These are phyloP conservation scores for Zymoseptoria tritici DNA, from an alignment of 2,329 filamentous ascomycete species.

Conservation along the genomic window DNA sequence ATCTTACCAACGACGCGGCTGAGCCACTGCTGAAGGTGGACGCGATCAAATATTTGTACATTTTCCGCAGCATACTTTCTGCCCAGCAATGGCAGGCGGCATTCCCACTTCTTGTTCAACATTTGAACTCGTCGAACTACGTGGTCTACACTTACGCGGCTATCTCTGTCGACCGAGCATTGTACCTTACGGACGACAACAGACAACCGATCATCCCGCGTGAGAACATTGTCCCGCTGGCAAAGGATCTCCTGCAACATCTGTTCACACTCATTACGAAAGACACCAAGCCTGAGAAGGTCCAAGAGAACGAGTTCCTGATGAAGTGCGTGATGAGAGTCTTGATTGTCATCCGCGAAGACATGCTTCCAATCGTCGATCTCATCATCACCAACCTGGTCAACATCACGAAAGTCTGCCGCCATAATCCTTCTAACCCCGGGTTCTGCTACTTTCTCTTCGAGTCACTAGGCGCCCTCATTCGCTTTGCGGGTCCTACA, in stretches of 20 bases:
- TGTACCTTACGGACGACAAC: slow-evolving; percentile 71
- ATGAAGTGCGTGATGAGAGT: slow-evolving; percentile 99
- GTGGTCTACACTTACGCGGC: slow-evolving; percentile 97
- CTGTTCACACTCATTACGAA: slow-evolving; percentile 87
- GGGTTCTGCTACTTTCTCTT: slow-evolving; percentile 99
- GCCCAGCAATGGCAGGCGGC: slow-evolving; percentile 87
- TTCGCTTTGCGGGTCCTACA: slow-evolving; percentile 63
- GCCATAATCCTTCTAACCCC: slow-evolving; percentile 92
- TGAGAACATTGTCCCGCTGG: slow-evolving; percentile 68
- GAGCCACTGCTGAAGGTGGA: slow-evolving; percentile 92
- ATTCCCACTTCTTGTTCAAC: slow-evolving; percentile 83
- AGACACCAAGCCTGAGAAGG: slow-evolving; percentile 75
- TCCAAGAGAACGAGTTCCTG: slow-evolving; percentile 97
- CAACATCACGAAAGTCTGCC: slow-evolving; percentile 84
- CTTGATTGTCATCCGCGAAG: slow-evolving; percentile 85
- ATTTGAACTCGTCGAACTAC: slow-evolving; percentile 82
- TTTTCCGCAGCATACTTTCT: slow-evolving; percentile 89
- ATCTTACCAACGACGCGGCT: slow-evolving; percentile 64
- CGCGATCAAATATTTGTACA: slow-evolving; percentile 96
- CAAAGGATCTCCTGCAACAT: slow-evolving; percentile 80
- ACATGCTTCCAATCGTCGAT: slow-evolving; percentile 65
- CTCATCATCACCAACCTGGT: slow-evolving; percentile 76
- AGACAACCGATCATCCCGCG: slow-evolving; percentile 74
- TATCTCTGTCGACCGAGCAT: slow-evolving; percentile 87
- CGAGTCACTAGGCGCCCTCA: slow-evolving; percentile 83